These are phyloP conservation scores for Colletotrichum destructivum DNA, from an alignment of 2,329 filamentous ascomycete species.

Conservation along the genomic window DNA sequence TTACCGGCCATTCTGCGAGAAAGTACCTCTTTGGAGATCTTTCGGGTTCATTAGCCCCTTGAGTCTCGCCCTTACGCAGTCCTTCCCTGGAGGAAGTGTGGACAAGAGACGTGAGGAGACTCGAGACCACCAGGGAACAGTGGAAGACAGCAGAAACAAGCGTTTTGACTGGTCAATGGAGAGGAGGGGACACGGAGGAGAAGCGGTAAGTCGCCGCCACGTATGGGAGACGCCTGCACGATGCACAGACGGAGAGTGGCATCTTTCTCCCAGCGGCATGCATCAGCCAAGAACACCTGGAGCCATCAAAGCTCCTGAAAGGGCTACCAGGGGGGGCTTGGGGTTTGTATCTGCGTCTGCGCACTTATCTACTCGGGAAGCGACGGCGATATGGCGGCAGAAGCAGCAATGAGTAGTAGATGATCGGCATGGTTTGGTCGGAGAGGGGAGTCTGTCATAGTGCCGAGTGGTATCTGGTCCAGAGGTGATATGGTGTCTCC, in stretches of 20 bases:
- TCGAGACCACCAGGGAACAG: conserved; percentile 13
- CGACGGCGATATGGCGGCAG: conserved; percentile 21
- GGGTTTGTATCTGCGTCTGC: conserved; percentile 16
- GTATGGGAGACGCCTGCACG: background rate
- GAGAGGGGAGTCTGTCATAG: background rate
- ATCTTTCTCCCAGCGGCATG: background rate
- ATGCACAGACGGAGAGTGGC: conserved; percentile 14
- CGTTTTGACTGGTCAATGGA: conserved; percentile 24
- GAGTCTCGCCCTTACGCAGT: background rate
- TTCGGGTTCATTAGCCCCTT: background rate
- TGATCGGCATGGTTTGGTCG: conserved; percentile 5
- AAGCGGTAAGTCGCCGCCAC: conserved; percentile 14
- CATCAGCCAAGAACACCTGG: background rate
- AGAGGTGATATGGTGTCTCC: conserved; percentile 10
- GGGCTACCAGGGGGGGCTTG: background rate
- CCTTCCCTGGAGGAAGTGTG: background rate
- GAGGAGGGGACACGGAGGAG: conserved; percentile 7
- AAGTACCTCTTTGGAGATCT: background rate
- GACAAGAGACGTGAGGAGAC: background rate
- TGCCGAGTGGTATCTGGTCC: background rate
- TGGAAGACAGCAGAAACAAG: conserved; percentile 5
- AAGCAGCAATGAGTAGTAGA: background rate
- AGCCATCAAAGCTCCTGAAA: background rate
- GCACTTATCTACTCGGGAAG: background rate
- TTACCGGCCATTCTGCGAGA: background rate